Base-by-base conservation (phyloP, 2,329 filamentous ascomycete genomes). In the Pleomassaria siparia region DNA sequence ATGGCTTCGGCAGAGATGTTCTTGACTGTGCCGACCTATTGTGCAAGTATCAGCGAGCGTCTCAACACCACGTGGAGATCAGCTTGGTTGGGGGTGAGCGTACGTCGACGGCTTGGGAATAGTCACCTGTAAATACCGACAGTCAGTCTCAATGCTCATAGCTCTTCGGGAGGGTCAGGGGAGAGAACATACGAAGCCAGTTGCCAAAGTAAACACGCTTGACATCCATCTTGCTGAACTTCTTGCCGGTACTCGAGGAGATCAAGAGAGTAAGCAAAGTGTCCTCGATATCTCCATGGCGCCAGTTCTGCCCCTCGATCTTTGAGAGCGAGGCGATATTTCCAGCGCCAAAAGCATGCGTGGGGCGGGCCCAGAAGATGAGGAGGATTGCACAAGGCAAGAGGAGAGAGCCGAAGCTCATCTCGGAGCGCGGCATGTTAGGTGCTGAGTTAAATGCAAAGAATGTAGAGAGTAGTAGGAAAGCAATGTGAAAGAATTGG, bases 171-270 rank as follows among this genome's bases (percentile, higher is more conserved):
- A 28, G 5, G 15, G 11, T 36, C 25, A 24, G 12, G 40, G 24
- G 15, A 15, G 25, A 24, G 7, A 11, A 51, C 51, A 41, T 46
- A 54, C 84, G 83, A 26, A 96, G 82, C 91, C 91, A 96, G 76
- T 96, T 96, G 55, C 91, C 91, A 75, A 96, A 96, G 76, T 96
- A 96, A 54, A 95, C 88, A 51, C 91, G 84, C 55, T 91, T 88
- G 53, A 96, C 88, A 66, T 86, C 87, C 64, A 95, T 82, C 76
- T 94, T 94, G 76, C 82, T 84, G 74, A 95, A 96, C 65, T 91
- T 95, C 77, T 91, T 91, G 54, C 82, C 83, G 29, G 80, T 78
- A 32, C 80, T 78, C 50, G 80, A 78, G 35, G 84, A 82, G 67
- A 87, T 82, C 39, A 85, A 73, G 22, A 96, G 77, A 50, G 82